Evolutionary conservation across 192 early-diverging fungal species (phyloP), one percentile per base, ranked within the genome.

Genomic region (Coemansia sp.): DNA sequence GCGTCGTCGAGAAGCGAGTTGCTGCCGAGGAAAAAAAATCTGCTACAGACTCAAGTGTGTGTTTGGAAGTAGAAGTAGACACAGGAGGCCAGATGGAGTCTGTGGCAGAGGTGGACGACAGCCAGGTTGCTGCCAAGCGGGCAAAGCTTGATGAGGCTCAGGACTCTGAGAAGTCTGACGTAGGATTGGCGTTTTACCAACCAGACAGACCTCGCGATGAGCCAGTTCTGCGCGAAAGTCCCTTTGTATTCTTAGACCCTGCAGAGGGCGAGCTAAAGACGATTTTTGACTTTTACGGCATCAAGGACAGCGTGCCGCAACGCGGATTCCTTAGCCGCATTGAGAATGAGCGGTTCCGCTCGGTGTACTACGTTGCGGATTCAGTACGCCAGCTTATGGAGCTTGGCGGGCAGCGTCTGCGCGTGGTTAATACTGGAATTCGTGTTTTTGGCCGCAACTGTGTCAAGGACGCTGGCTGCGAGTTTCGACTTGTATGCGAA

Each of bases 381-480:
- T 74, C 91, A 17, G 91, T 97, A 63, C 92, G 93, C 68, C 64
- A 66, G 24, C 73, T 97, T 24, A 72, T 97, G 68, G 88, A 92
- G 59, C 77, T 84, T 30, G 68, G 76, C 9, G 75, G 72, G 10
- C 75, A 68, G 68, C 86, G 88, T 29, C 75, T 93, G 54, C 87
- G 88, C 46, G 83, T 84, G 59, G 95, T 99, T 51, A 97, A 99
- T 80, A 94, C 95, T 0, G 97, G 97, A 25, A 92, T 99, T 59
- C 85, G 86, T 52, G 80, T 91, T 17, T 97, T 99, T 72, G 87
- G 88, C 36, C 88, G 92, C 64, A 88, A 90, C 83, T 84, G 85
- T 51, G 80, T 87, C 21, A 79, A 81, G 42, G 72, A 78, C 6
- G 78, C 75, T 2, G 82, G 83, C 19, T 92, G 87, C 63, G 63